These are phyloP conservation scores for Mortierella antarctica DNA, from an alignment of 192 early-diverging fungal species.

Conservation along the genomic window DNA sequence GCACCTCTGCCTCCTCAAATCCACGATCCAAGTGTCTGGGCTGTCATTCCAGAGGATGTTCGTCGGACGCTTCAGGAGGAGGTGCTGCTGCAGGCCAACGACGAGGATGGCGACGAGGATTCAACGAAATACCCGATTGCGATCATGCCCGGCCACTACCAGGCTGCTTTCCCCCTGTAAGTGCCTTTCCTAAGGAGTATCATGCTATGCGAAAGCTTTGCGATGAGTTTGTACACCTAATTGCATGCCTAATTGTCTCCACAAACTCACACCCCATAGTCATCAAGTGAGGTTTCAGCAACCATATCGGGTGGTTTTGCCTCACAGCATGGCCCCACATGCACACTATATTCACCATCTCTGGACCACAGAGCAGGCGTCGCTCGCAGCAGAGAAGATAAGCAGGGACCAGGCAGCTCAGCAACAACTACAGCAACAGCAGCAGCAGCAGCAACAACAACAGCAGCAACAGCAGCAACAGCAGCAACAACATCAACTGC, in stretches of 20 bases:
- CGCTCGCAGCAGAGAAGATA: background rate
- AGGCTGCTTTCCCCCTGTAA: slow-evolving; percentile 62
- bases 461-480: background rate
- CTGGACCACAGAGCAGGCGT: slow-evolving; percentile 9
- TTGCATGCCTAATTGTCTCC: background rate
- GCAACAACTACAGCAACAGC: slow-evolving; percentile 3
- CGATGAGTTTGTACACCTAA: background rate
- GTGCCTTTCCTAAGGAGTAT: background rate
- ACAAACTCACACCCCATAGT: slow-evolving; percentile 1
- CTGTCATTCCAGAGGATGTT: slow-evolving; percentile 57
- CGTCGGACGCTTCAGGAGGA: slow-evolving; percentile 29
- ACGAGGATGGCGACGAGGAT: slow-evolving; percentile 23
- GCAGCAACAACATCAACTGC: background rate
- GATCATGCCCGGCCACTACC: slow-evolving; percentile 62
- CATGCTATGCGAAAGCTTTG: background rate
- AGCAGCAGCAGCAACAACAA: background rate
- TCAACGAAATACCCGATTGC: slow-evolving; percentile 61
- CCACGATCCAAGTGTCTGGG: slow-evolving; percentile 44
- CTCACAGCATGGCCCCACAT: slow-evolving; percentile 34
- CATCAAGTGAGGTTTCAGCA: slow-evolving; percentile 44
- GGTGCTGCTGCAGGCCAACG: background rate
- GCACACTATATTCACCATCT: slow-evolving; percentile 50
- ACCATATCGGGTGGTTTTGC: slow-evolving; percentile 30
- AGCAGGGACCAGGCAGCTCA: background rate
- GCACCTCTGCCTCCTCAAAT: slow-evolving; percentile 31